phyloP scores from a whole-genome alignment of 495 filamentous ascomycete genomes.

The Penicillium dipodomyicola region DNA sequence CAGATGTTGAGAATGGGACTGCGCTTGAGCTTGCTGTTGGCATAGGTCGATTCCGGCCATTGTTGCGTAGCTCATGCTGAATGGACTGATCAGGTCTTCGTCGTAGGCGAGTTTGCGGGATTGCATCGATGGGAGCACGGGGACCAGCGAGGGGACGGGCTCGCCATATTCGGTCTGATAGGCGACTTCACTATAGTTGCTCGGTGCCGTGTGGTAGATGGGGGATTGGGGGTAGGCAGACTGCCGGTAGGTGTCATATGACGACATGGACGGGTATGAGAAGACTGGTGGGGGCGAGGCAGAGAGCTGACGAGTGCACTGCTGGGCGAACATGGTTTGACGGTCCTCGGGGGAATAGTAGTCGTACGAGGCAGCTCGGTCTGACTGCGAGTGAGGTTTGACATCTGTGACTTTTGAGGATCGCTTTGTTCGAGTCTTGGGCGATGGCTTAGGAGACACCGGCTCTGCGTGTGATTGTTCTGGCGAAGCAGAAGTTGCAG shows the following conservation, averaged over 20 bases:
- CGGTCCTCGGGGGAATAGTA: slow-evolving; percentile 48
- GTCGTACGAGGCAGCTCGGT: slow-evolving; percentile 33
- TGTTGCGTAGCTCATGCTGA: slow-evolving; percentile 71
- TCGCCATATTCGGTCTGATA: slow-evolving; percentile 62
- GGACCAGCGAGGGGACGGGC: slow-evolving; percentile 60
- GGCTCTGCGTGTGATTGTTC: slow-evolving; percentile 60
- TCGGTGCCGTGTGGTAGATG: slow-evolving; percentile 63
- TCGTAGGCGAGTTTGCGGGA: slow-evolving; percentile 42
- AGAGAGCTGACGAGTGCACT: slow-evolving; percentile 68
- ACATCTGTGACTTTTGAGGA: slow-evolving; percentile 43
- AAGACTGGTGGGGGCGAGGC: slow-evolving; percentile 71
- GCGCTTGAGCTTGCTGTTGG: slow-evolving; percentile 33
- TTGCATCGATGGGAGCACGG: slow-evolving; percentile 56
- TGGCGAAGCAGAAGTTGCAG: slow-evolving; percentile 73
- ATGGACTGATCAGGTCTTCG: slow-evolving; percentile 70
- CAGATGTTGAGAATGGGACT: slow-evolving; percentile 13
- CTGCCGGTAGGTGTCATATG: slow-evolving; percentile 65
- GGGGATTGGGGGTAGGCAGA: slow-evolving; percentile 60
- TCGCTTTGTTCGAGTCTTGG: slow-evolving; percentile 48
- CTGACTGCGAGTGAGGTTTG: slow-evolving; percentile 35
- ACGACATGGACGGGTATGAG: slow-evolving; percentile 67
- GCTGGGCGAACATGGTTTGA: slow-evolving; percentile 59
- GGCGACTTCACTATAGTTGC: slow-evolving; percentile 54
- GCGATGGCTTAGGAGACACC: slow-evolving; percentile 44
- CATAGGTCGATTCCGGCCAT: slow-evolving; percentile 75